phyloP scores from a whole-genome alignment of 2,329 filamentous ascomycete species.

The Clarireedia homoeocarpa region DNA sequence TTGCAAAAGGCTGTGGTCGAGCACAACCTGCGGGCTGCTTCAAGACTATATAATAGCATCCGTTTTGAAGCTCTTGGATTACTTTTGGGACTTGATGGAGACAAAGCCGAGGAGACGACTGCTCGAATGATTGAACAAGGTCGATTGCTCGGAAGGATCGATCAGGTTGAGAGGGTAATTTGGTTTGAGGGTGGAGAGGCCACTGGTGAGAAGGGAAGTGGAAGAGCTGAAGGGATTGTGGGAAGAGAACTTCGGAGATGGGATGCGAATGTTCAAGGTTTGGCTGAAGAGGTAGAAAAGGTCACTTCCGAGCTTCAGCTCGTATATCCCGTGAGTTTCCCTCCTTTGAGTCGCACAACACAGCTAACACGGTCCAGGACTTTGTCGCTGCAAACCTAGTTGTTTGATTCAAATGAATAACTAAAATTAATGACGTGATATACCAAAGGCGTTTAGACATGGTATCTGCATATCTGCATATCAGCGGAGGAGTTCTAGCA shows the following conservation, averaged over 20 bases:
- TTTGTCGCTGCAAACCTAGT: slow-evolving; percentile 49
- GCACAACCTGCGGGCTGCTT: slow-evolving; percentile 87
- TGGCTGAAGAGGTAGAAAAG: slow-evolving; percentile 85
- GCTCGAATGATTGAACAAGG: slow-evolving; percentile 95
- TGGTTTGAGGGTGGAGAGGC: slow-evolving; percentile 75
- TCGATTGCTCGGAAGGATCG: slow-evolving; percentile 77
- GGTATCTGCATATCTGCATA: slow-evolving; percentile 7
- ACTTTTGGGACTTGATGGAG: slow-evolving; percentile 69
- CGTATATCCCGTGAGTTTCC: slow-evolving; percentile 62
- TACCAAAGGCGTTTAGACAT: slow-evolving; percentile 19
- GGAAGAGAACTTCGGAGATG: slow-evolving; percentile 72
- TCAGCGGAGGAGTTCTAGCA: neutral
- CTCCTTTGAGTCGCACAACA: neutral
- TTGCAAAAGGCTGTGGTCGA: slow-evolving; percentile 90
- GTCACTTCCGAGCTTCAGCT: slow-evolving; percentile 74
- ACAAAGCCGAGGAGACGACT: slow-evolving; percentile 83
- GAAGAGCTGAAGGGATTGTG: slow-evolving; percentile 53
- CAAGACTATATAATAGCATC: slow-evolving; percentile 72
- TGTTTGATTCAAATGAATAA: slow-evolving; percentile 25
- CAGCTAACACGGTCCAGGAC: slow-evolving; percentile 33
- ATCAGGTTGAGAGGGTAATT: slow-evolving; percentile 85
- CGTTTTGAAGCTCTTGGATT: slow-evolving; percentile 65
- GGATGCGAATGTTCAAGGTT: slow-evolving; percentile 79
- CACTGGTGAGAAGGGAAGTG: slow-evolving; percentile 59
- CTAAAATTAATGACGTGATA: slow-evolving; percentile 10